Percentiles rank a stretch among this genome's conserved stretches.
These are phyloP conservation scores for Solanum commersonii DNA, from an alignment of 257 asterid genomes.

Conservation along the genomic window DNA sequence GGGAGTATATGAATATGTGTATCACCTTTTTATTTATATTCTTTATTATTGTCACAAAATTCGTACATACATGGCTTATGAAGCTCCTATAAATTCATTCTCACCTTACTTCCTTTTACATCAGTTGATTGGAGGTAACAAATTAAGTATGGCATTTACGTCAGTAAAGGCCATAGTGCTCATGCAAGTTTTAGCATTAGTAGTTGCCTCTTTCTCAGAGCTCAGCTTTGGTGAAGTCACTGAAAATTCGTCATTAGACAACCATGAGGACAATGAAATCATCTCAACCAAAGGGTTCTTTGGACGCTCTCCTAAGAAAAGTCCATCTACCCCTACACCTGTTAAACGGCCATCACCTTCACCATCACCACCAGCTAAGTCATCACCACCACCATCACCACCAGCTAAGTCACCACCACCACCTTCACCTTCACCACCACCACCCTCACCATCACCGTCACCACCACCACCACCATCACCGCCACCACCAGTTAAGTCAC, in stretches of 20 bases:
- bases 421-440: too few species aligned
- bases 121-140: background rate
- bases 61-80: background rate
- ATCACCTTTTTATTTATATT: background rate
- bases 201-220: background rate
- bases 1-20: too few species aligned
- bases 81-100: background rate
- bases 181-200: background rate
- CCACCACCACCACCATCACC: background rate
- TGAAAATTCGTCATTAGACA: background rate
- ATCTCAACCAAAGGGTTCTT: background rate
- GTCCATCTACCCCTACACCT: background rate
- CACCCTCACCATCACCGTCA: too few species aligned
- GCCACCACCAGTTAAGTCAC: background rate
- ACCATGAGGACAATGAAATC: background rate
- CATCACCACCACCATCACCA: background rate
- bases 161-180: background rate
- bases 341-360: background rate
- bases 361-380: background rate
- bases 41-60: background rate
- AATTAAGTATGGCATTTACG: background rate
- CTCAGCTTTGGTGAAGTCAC: background rate
- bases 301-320: background rate
- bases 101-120: background rate
- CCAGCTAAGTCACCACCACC: background rate